phyloP scores from a whole-genome alignment of 371 early-diverging fungal genomes.

The Actinomucor elegans region DNA sequence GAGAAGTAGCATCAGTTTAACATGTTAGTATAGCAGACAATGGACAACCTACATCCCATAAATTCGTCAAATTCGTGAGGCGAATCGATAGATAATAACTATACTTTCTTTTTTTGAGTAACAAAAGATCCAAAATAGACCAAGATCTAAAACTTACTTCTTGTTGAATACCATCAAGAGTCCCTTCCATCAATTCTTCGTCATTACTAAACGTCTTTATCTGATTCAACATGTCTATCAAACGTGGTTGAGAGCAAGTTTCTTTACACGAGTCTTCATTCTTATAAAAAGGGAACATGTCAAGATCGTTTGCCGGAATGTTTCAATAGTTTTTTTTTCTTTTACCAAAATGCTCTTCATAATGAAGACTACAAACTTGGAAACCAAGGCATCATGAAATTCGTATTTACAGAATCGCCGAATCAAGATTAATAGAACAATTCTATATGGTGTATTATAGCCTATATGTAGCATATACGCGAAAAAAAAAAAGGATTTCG shows the following conservation, averaged over 20 bases:
- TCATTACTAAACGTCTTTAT: neutral
- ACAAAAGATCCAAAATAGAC: too few relatives aligned
- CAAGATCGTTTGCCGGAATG: neutral
- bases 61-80: slow-evolving; percentile 2
- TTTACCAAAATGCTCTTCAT: slow-evolving; percentile 20
- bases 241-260: slow-evolving; percentile 17
- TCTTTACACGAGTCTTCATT: slow-evolving; percentile 7
- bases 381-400: neutral
- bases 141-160: too few relatives aligned
- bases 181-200: too few relatives aligned
- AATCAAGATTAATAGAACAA: slow-evolving; percentile 8
- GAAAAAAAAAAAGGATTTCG: neutral
- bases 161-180: too few relatives aligned
- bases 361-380: slow-evolving; percentile 10
- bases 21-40: neutral
- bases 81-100: too few relatives aligned
- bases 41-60: neutral
- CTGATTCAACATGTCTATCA: neutral
- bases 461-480: slow-evolving; percentile 16
- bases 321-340: neutral
- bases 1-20: too few relatives aligned
- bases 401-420: slow-evolving; percentile 8
- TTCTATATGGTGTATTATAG: slow-evolving; percentile 18
- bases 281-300: neutral
- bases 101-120: too few relatives aligned